Evolutionary conservation across 345 rosid species (phyloP).

Genomic region (Citrus trifoliata): DNA sequence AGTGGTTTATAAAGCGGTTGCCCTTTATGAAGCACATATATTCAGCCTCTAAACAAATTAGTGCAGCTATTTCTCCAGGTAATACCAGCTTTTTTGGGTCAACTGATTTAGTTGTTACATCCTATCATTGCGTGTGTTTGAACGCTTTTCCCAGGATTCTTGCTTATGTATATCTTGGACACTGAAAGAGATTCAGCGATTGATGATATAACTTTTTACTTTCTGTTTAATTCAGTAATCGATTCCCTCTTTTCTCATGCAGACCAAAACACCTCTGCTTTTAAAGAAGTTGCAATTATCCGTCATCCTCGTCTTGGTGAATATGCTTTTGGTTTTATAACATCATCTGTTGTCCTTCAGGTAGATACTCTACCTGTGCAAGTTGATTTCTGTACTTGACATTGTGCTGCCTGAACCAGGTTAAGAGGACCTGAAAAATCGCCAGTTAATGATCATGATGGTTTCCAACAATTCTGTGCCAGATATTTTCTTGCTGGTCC

Average conservation of each 20-base stretch:
- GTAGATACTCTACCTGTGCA: conserved; percentile 26
- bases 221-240: background rate
- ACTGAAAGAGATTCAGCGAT: background rate
- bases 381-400: background rate
- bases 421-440: background rate
- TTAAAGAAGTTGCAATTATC: conserved; percentile 84
- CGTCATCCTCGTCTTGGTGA: conserved; percentile 87
- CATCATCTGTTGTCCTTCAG: conserved; percentile 78
- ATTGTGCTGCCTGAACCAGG: conserved; percentile 1
- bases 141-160: background rate
- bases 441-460: background rate
- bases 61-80: conserved; percentile 89
- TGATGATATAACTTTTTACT: conserved; percentile 5
- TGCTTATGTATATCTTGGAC: conserved; percentile 1
- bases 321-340: conserved; percentile 89
- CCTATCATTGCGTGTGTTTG: background rate
- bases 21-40: conserved; percentile 76
- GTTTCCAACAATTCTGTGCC: background rate
- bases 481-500: background rate
- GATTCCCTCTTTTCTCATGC: conserved; percentile 8
- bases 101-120: background rate
- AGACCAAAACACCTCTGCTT: conserved; percentile 80
- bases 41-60: conserved; percentile 84
- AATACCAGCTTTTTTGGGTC: background rate
- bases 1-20: conserved; percentile 80